Conservation (phyloP, 2,329 filamentous ascomycete species). For the Trichoderma brevicompactum region DNA sequence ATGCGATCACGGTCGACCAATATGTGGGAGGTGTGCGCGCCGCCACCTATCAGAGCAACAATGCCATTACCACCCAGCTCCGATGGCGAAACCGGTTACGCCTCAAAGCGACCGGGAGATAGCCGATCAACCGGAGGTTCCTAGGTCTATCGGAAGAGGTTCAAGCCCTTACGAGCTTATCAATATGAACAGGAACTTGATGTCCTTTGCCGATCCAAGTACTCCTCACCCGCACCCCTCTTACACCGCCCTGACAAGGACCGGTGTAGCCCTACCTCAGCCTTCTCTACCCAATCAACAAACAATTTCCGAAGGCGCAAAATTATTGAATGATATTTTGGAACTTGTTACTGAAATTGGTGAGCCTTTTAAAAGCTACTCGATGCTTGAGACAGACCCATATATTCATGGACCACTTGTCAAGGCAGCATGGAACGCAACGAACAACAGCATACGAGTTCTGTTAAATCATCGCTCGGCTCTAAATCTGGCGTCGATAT, state of each 20-base stretch:
- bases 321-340: background rate
- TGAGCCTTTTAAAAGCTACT: background rate
- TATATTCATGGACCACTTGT: background rate
- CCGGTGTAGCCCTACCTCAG: background rate
- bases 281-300: background rate
- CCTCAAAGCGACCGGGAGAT: background rate
- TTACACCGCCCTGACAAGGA: background rate
- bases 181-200: background rate
- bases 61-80: background rate
- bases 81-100: background rate
- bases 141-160: background rate
- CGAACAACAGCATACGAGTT: background rate
- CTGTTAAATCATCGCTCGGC: background rate
- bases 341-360: background rate
- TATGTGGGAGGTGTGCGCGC: background rate
- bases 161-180: background rate
- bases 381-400: background rate
- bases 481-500: background rate
- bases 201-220: background rate
- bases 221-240: background rate
- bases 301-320: background rate
- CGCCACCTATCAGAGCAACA: background rate
- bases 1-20: background rate
- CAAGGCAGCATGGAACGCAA: background rate
- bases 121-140: background rate